Base-by-base conservation (phyloP, 2,329 filamentous ascomycete species). In the Cercospora sp. region DNA sequence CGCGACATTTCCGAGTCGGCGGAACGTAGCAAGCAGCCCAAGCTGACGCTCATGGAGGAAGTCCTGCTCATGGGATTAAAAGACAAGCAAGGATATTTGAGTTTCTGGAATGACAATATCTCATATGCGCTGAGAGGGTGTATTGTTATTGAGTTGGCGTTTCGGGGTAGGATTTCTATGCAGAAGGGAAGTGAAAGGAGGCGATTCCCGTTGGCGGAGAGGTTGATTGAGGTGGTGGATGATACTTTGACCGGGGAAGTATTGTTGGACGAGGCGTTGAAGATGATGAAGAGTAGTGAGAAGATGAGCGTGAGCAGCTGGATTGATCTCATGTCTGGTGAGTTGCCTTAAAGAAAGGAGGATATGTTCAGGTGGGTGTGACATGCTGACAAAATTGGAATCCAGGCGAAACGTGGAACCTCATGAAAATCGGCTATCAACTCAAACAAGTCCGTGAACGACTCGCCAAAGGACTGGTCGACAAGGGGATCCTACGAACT, bases 391-490 rank as follows among this genome's bases (percentile, higher is more conserved):
- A n/a, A 9, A 26, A 28, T 2, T 55, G 6, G n/a, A 58, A 42
- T 63, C 68, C 78, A 98, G 94, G 95, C 79, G 95, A 99, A 82
- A 99, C 95, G 65, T 99, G 95, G 95, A 99, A 99, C 80, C 84
- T 99, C 73, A 98, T 99, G 95, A 99, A 99, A 86, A 99, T 99
- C 76, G 95, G 95, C 79, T 99, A 99, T 82, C 95, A 99, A 84
- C 87, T 99, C 75, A 99, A 99, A 84, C 95, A 99, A 86, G 95
- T 99, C 68, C 93, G 95, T 79, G 95, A 99, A 84, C 92, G 95
- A 67, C 87, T 99, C 66, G 94, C 94, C 77, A 99, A 99, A 83
- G 95, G 95, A 36, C 88, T 99, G 57, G 95, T 99, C 72, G 95
- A 99, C 84, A 99, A 99, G 84, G 95, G 95, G 77, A 97, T 99